Conservation (phyloP, 257 asterid genomes). For the Solanum paucissectum region DNA sequence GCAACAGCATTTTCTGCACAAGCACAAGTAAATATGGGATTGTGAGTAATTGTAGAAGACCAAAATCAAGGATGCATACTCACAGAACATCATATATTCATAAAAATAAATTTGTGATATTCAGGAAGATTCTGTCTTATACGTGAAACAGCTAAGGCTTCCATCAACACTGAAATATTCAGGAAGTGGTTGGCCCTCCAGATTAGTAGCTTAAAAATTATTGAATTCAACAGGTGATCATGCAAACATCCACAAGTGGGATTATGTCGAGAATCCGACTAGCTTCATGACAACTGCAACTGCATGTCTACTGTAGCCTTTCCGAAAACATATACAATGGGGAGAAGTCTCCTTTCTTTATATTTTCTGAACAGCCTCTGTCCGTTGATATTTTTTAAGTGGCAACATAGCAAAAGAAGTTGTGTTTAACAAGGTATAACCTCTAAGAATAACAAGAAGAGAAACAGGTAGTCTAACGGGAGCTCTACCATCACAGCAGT, state of each 20-base stretch:
- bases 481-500: neutral
- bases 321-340: neutral
- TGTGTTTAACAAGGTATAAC: neutral
- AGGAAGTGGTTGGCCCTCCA: neutral
- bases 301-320: neutral
- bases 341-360: neutral
- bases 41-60: neutral
- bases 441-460: neutral
- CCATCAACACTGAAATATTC: neutral
- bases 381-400: neutral
- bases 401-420: neutral
- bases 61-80: neutral
- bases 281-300: neutral
- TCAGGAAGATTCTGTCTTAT: neutral
- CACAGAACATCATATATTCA: neutral
- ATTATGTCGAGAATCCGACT: neutral
- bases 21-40: neutral
- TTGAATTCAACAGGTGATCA: neutral
- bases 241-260: neutral
- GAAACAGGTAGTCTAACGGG: neutral
- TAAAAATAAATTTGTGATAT: neutral
- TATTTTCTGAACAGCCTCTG: neutral
- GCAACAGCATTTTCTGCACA: constrained; percentile 90
- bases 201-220: neutral
- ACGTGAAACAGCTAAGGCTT: neutral